These are phyloP conservation scores for Haplosporangium sp. DNA, from an alignment of 371 early-diverging fungal genomes.

Conservation along the genomic window DNA sequence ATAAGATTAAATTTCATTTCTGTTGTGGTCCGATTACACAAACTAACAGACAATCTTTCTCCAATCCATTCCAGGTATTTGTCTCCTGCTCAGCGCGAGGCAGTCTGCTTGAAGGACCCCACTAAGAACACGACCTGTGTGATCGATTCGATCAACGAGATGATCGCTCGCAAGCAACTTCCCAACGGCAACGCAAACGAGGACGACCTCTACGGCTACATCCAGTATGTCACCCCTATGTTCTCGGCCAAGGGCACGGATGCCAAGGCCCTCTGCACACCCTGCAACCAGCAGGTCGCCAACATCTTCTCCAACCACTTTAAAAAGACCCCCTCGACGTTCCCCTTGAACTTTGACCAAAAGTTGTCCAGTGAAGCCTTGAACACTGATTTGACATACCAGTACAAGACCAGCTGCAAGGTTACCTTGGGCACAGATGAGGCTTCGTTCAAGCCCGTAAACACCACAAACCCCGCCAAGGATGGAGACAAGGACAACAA, in stretches of 20 bases:
- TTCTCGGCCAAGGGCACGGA: constrained; percentile 10
- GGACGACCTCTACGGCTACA: constrained; percentile 46
- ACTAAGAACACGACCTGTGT: constrained; percentile 36
- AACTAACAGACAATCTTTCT: not conserved
- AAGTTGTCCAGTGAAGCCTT: constrained; percentile 7
- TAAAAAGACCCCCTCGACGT: constrained; percentile 41
- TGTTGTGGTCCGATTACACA: too few relatives aligned
- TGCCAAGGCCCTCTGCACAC: constrained; percentile 31
- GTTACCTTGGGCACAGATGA: constrained; percentile 15
- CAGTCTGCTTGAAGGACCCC: constrained; percentile 32
- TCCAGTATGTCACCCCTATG: constrained; percentile 50
- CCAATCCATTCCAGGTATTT: constrained; percentile 28
- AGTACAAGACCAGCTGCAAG: constrained; percentile 39
- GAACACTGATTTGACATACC: constrained; percentile 16
- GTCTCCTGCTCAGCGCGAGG: constrained; percentile 47
- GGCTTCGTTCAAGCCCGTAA: constrained; percentile 16
- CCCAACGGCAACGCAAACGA: constrained; percentile 35
- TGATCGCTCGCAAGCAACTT: constrained; percentile 37
- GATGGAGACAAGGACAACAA: constrained; percentile 4
- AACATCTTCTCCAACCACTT: constrained; percentile 52
- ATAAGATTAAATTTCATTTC: too few relatives aligned
- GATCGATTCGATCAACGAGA: constrained; percentile 35
- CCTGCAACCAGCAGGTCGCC: constrained; percentile 50
- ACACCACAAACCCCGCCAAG: not conserved
- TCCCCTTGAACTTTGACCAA: constrained; percentile 35